phyloP scores from a whole-genome alignment of 371 early-diverging fungal species.

The Umbelopsis sp. region DNA sequence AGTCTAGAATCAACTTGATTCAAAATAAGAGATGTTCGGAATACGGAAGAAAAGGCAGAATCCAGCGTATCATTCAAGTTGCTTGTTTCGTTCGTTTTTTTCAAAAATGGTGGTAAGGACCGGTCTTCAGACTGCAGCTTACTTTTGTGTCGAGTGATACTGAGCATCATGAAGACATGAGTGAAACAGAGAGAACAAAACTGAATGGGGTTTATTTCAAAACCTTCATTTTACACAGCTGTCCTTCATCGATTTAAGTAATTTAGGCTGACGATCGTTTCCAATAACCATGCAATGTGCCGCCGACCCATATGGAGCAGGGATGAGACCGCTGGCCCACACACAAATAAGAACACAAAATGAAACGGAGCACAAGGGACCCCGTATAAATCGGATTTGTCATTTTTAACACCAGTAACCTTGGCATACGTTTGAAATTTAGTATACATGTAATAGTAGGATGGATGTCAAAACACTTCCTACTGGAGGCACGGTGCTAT shows the following conservation, averaged over 20 bases:
- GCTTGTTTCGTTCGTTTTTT: neutral
- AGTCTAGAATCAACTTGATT: slow-evolving; percentile 13
- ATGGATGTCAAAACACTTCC: too few relatives aligned
- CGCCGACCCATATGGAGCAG: slow-evolving; percentile 3
- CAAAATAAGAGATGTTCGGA: slow-evolving; percentile 3
- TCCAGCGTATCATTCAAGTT: neutral
- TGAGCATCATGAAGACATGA: slow-evolving; percentile 11
- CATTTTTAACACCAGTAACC: too few relatives aligned
- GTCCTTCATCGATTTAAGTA: neutral
- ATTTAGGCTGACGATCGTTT: neutral
- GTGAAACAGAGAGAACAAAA: neutral
- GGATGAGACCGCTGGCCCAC: neutral
- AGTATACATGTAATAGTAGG: too few relatives aligned
- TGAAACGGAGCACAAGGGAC: neutral
- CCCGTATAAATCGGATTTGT: too few relatives aligned
- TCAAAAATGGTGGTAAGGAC: neutral
- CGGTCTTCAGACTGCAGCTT: neutral
- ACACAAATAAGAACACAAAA: neutral
- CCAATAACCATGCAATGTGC: neutral
- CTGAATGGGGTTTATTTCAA: neutral
- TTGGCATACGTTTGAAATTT: too few relatives aligned
- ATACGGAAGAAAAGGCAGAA: neutral
- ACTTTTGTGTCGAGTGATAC: neutral
- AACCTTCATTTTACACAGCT: neutral
- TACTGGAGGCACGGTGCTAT: too few relatives aligned